phyloP scores from a whole-genome alignment of 169 alveolate species.

The Neospora caninum region DNA sequence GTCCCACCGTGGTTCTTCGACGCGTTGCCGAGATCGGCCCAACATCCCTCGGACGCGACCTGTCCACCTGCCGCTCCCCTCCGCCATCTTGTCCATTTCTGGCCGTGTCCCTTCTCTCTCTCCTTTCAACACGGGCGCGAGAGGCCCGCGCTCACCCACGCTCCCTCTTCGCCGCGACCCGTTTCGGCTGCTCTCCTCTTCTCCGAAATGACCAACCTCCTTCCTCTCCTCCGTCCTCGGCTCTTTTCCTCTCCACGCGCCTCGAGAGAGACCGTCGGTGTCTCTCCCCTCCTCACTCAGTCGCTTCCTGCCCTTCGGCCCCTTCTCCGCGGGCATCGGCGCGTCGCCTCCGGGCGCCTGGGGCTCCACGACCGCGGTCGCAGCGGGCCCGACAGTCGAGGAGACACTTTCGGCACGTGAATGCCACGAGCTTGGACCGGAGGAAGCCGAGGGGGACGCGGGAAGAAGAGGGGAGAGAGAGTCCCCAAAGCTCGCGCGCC shows the following conservation, averaged over 20 bases:
- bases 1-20: neutral
- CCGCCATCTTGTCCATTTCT: neutral
- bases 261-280: too few species aligned
- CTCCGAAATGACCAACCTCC: too few species aligned
- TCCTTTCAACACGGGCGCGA: neutral
- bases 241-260: too few species aligned
- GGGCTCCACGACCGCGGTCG: slow-evolving; percentile 2
- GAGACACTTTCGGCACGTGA: neutral
- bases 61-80: neutral
- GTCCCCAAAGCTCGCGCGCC: neutral
- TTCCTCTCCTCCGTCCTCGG: neutral
- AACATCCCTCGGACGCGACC: neutral
- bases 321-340: neutral
- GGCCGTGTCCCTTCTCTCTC: neutral
- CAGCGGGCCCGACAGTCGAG: neutral
- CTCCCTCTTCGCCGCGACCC: neutral
- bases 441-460: neutral
- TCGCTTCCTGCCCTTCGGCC: neutral
- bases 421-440: neutral
- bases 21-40: neutral
- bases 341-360: neutral
- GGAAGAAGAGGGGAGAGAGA: neutral
- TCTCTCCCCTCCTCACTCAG: neutral
- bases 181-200: too few species aligned
- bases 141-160: neutral